Conservation (phyloP, 2,329 filamentous ascomycete species). For the Purpureocillium lavendulum region DNA sequence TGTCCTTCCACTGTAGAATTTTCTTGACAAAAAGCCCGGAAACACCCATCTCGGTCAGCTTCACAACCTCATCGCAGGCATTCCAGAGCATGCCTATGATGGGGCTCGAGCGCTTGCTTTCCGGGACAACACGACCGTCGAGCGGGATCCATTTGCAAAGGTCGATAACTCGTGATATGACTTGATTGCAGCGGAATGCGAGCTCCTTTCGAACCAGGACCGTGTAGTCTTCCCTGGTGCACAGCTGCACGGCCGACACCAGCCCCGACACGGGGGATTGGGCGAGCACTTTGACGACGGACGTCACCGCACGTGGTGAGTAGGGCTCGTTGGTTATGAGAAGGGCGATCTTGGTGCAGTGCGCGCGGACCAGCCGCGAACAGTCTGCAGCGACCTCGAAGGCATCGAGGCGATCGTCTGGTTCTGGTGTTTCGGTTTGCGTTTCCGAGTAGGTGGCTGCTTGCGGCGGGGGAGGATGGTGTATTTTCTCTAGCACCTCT, state of each 20-base stretch:
- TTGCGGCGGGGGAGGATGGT: background rate
- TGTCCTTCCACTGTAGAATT: conserved; percentile 64
- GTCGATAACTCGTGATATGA: conserved; percentile 53
- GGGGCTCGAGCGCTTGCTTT: conserved; percentile 46
- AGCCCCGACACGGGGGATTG: conserved; percentile 66
- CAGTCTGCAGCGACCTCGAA: conserved; percentile 65
- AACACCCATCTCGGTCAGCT: conserved; percentile 58
- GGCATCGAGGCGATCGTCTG: no score
- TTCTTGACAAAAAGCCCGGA: conserved; percentile 62
- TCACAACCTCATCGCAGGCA: conserved; percentile 65
- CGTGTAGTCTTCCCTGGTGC: conserved; percentile 54
- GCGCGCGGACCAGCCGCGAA: conserved; percentile 66
- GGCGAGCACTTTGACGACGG: conserved; percentile 64
- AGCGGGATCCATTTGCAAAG: conserved; percentile 53
- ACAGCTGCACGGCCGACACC: conserved; percentile 60
- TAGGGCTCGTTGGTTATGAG: conserved; percentile 83
- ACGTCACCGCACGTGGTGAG: conserved; percentile 65
- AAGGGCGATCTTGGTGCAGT: conserved; percentile 80
- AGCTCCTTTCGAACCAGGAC: conserved; percentile 55
- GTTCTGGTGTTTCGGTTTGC: no score
- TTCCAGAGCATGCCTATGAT: conserved; percentile 77
- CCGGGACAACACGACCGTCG: conserved; percentile 39
- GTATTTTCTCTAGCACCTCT: conserved; percentile 19
- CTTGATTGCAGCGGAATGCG: conserved; percentile 45
- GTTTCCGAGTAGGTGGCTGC: no score